These are phyloP conservation scores for Phytophthora macrochlamydospora DNA, from an alignment of 352 stramenopile genomes.

Conservation along the genomic window DNA sequence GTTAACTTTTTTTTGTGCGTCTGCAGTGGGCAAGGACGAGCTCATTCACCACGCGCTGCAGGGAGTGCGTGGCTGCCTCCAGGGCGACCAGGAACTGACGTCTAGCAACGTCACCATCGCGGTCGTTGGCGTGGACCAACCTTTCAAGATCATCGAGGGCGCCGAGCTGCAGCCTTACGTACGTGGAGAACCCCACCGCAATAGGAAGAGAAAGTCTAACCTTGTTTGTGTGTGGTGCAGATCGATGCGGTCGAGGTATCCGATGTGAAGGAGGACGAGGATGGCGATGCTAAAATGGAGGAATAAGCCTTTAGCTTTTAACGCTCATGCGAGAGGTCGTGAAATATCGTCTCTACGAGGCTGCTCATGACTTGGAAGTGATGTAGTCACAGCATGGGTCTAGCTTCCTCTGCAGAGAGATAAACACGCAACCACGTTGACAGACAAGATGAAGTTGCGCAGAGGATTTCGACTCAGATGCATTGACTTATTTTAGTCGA, in stretches of 20 bases:
- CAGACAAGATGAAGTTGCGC: conserved; percentile 19
- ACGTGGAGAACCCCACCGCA: conserved; percentile 10
- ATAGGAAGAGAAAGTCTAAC: no score
- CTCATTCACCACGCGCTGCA: conserved; percentile 98
- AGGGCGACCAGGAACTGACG: conserved; percentile 95
- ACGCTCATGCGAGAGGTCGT: neutral
- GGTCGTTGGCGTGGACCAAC: conserved; percentile 94
- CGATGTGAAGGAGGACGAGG: conserved; percentile 80
- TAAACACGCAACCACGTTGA: conserved; percentile 43
- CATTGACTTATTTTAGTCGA: conserved; percentile 16
- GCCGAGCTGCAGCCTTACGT: conserved; percentile 95
- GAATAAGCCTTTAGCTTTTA: conserved; percentile 46
- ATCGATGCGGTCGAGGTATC: conserved; percentile 89
- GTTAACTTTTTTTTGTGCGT: conserved; percentile 6
- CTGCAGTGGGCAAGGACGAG: conserved; percentile 90
- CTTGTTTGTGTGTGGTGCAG: conserved; percentile 28
- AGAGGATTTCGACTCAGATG: neutral
- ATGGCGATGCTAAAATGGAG: conserved; percentile 83
- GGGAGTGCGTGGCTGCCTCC: conserved; percentile 95
- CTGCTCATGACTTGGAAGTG: conserved; percentile 4
- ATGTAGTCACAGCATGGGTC: conserved; percentile 7
- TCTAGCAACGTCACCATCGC: conserved; percentile 92
- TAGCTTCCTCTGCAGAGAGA: conserved; percentile 24
- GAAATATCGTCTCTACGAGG: neutral
- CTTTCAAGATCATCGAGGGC: conserved; percentile 95